Base-by-base conservation (phyloP, 2,329 filamentous ascomycete genomes). In the Sclerotinia trifoliorum region DNA sequence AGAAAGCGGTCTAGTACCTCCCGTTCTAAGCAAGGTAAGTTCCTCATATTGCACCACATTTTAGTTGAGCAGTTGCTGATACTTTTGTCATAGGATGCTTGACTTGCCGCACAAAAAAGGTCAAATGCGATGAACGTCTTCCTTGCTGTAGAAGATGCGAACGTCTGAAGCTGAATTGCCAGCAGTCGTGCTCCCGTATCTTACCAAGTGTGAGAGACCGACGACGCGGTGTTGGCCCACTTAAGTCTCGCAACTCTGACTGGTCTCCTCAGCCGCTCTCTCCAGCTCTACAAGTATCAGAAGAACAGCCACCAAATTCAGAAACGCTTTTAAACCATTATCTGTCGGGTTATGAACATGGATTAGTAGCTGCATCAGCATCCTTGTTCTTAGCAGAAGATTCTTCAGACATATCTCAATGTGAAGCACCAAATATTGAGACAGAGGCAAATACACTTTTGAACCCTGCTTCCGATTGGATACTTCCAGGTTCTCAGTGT, bases 141-240 rank as follows among this genome's bases (percentile, higher is more conserved):
- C 52, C 66, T 35, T 49, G 19, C 6, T 68, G 55, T 55, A 15
- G 54, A 56, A 66, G 60, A 62, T 68, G 68, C n/a, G 68, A 55
- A 21, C 64, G 64, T 24, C 35, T 80, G 70, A 39, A 76, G 69
- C 64, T 78, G 11, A 42, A 42, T 17, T 70, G 69, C 32, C 65
- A 62, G 39, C 69, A 68, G 56, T 66, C 62, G 1, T 49, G 17
- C 61, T 70, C 69, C 10, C 66, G 69, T 5, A 46, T 68, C 17
- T 0, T 79, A 26, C 76, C 78, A 17, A 79, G 71, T 32, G 77
- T 63, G 32, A 78, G 54, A 78, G 73, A 39, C 69, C 72, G 62
- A 77, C 75, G n/a, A 77, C 70, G 2, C 75, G 65, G 39, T 60
- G 70, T 26, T 69, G 72, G 49, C 69, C 73, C 32, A 74, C 76